Percentiles rank a stretch among this genome's conserved stretches.
phyloP scores from a whole-genome alignment of 2,329 filamentous ascomycete species.

The Diaporthe citrichinensis region DNA sequence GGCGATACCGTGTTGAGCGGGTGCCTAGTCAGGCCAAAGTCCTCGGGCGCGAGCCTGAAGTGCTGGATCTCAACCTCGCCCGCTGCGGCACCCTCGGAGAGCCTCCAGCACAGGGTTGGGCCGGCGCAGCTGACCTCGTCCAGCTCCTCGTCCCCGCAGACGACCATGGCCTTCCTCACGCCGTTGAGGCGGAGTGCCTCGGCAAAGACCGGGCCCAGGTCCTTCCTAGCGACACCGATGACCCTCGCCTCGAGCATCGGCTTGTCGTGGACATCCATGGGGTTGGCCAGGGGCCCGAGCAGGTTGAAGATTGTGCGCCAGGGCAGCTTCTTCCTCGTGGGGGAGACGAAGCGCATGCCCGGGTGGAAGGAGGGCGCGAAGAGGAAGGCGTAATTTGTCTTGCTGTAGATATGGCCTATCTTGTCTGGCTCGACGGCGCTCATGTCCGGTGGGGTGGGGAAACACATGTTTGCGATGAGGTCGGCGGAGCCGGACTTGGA shows the following conservation, averaged over 20 bases:
- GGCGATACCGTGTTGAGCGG: constrained; percentile 83
- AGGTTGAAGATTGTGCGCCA: constrained; percentile 99
- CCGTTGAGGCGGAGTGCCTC: constrained; percentile 85
- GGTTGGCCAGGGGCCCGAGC: constrained; percentile 92
- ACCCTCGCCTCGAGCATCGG: constrained; percentile 85
- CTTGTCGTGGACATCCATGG: constrained; percentile 74
- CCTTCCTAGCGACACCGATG: constrained; percentile 90
- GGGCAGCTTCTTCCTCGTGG: constrained; percentile 88
- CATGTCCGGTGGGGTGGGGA: constrained; percentile 80
- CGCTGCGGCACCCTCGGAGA: constrained; percentile 64
- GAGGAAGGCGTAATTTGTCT: constrained; percentile 93
- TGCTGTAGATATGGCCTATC: constrained; percentile 79
- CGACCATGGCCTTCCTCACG: constrained; percentile 85
- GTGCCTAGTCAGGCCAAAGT: constrained; percentile 87
- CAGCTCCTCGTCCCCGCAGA: constrained; percentile 94
- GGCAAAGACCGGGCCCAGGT: constrained; percentile 90
- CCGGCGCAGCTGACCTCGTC: constrained; percentile 97
- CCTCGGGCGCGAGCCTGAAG: constrained; percentile 84
- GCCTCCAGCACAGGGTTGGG: constrained; percentile 88
- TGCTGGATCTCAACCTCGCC: constrained; percentile 74
- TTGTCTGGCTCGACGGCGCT: constrained; percentile 80
- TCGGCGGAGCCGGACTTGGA: constrained; percentile 97
- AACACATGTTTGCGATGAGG: constrained; percentile 80
- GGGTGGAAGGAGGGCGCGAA: constrained; percentile 98
- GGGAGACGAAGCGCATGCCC: constrained; percentile 90